Conservation (phyloP, 75 land plant genomes). For the Pseudotsuga menziesii region DNA sequence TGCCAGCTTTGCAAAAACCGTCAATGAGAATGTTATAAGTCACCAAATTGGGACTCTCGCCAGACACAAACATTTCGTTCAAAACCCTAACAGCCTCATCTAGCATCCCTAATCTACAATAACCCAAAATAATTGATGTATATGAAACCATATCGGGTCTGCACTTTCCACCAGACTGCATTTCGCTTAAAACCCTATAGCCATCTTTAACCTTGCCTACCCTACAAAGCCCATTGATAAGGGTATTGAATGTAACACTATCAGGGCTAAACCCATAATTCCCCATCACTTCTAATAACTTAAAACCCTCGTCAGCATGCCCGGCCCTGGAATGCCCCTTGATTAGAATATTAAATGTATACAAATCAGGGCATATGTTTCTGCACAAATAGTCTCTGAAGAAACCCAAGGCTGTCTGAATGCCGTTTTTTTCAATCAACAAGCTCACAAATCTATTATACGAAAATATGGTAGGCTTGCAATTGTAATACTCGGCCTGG, state of each 20-base stretch:
- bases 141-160: constrained; percentile 41
- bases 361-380: constrained; percentile 23
- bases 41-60: constrained; percentile 35
- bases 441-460: constrained; percentile 39
- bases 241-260: constrained; percentile 44
- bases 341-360: constrained; percentile 44
- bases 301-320: constrained; percentile 33
- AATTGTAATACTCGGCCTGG: constrained; percentile 14
- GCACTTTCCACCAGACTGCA: constrained; percentile 5
- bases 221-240: constrained; percentile 58
- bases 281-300: constrained; percentile 44
- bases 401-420: constrained; percentile 35
- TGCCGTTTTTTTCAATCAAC: constrained; percentile 22
- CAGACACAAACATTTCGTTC: constrained; percentile 44
- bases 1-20: constrained; percentile 58
- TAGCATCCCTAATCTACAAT: constrained; percentile 48
- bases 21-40: constrained; percentile 60
- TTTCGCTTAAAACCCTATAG: constrained; percentile 20
- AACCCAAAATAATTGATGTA: constrained; percentile 52
- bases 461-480: constrained; percentile 9
- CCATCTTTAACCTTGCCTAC: constrained; percentile 27
- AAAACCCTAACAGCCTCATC: constrained; percentile 30
- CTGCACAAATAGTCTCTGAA: constrained; percentile 15
- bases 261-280: constrained; percentile 46
- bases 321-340: constrained; percentile 42